phyloP scores from a whole-genome alignment of 371 early-diverging fungal species.

The Rhizomucor pusillus region DNA sequence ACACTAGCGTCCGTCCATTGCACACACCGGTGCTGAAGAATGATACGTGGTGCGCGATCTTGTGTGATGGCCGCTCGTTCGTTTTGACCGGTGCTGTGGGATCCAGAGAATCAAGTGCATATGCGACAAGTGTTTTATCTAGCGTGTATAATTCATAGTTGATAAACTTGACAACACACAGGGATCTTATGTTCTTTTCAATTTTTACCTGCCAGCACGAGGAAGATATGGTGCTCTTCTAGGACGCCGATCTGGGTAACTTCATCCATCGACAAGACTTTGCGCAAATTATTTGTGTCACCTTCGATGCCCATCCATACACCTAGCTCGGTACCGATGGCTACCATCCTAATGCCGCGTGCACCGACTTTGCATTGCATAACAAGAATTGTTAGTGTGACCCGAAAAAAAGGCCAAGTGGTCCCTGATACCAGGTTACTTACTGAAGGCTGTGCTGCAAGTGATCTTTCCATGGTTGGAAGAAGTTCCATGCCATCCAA shows the following conservation, averaged over 20 bases:
- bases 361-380: slow-evolving; percentile 24
- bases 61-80: slow-evolving; percentile 33
- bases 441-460: slow-evolving; percentile 68
- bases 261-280: slow-evolving; percentile 27
- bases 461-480: slow-evolving; percentile 57
- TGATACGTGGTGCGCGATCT: slow-evolving; percentile 59
- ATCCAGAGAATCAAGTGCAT: slow-evolving; percentile 63
- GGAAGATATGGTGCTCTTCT: slow-evolving; percentile 35
- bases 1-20: slow-evolving; percentile 54
- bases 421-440: slow-evolving; percentile 8
- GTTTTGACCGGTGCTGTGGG: slow-evolving; percentile 38
- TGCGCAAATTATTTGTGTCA: slow-evolving; percentile 29
- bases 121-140: slow-evolving; percentile 76
- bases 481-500: slow-evolving; percentile 17
- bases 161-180: neutral
- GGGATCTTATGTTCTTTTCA: too few relatives aligned
- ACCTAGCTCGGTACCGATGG: slow-evolving; percentile 82
- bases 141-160: neutral
- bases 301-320: slow-evolving; percentile 58
- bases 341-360: slow-evolving; percentile 60
- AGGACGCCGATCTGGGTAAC: slow-evolving; percentile 42
- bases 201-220: slow-evolving; percentile 30
- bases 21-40: slow-evolving; percentile 74
- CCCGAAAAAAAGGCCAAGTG: neutral
- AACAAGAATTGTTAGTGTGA: neutral